These are phyloP conservation scores for Colletotrichum paranaense DNA, from an alignment of 2,329 filamentous ascomycete genomes.

Conservation along the genomic window DNA sequence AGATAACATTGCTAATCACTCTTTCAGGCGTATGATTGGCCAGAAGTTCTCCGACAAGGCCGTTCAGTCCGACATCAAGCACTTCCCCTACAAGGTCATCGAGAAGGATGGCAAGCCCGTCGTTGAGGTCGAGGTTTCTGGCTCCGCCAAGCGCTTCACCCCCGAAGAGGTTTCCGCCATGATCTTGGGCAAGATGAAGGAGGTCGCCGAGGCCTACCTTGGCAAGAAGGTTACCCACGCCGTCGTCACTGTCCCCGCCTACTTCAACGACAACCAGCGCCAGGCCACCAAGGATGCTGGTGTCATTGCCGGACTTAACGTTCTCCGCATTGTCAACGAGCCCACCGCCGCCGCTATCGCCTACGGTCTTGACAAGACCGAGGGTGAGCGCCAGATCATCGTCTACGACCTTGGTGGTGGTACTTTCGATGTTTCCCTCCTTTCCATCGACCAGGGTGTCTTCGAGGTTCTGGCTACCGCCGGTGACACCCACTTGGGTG, in stretches of 20 bases:
- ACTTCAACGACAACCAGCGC: conserved; percentile 99
- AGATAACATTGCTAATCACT: conserved; percentile 37
- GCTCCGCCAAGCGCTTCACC: conserved; percentile 77
- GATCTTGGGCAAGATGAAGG: conserved; percentile 88
- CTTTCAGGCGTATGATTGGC: conserved; percentile 79
- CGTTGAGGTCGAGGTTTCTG: conserved; percentile 78
- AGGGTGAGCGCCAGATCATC: conserved; percentile 87
- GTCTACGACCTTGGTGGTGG: conserved; percentile 95
- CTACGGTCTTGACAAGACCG: conserved; percentile 91
- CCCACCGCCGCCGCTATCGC: conserved; percentile 95
- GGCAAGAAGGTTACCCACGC: conserved; percentile 87
- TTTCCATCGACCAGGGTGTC: conserved; percentile 90
- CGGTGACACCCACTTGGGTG: conserved; percentile 97
- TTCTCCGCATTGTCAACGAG: conserved; percentile 96
- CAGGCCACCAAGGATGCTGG: conserved; percentile 97
- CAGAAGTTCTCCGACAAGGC: conserved; percentile 87
- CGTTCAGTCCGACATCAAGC: conserved; percentile 93
- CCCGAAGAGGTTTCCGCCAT: conserved; percentile 85
- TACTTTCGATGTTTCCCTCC: conserved; percentile 94
- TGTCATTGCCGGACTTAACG: conserved; percentile 90
- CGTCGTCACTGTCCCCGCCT: conserved; percentile 94
- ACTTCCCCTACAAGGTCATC: conserved; percentile 96
- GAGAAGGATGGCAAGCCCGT: conserved; percentile 91
- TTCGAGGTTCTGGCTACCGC: conserved; percentile 95
- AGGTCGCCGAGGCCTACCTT: conserved; percentile 81